Base-by-base conservation (phyloP, 2,329 filamentous ascomycete genomes). In the Arthrobotrys sinensis region DNA sequence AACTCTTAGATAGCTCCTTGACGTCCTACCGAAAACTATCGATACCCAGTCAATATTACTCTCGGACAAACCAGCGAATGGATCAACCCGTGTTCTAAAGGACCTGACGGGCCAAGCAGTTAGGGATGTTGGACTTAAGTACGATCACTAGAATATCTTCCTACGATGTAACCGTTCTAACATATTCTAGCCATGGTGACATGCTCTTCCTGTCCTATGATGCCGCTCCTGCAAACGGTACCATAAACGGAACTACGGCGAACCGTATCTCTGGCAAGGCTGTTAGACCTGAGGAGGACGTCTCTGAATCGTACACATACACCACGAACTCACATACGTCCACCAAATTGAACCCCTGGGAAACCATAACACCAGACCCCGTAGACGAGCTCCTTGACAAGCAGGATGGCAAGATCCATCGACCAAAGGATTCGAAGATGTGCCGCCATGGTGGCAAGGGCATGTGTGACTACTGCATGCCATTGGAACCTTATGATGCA, bases 391-490 rank as follows among this genome's bases (percentile, higher is more conserved):
- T 89, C 70, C 86, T 99, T 83, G 96, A 99, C 85, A 93, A 90
- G 85, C 88, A 91, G 81, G 91, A 96, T 87, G 96, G 96, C 81
- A 99, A 97, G 86, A 97, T 97, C 64, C 86, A 90, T 19, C 88
- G 94, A 79, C 89, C 89, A 79, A 88, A 88, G 75, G 93, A 97
- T 83, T 84, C 86, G 75, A 93, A 92, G 83, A 96, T 99, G 94
- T 99, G 96, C 86, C 91, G 93, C 79, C 96, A 99, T 84, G 95
- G 95, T 0, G 91, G 92, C 64, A 98, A 97, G 85, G 96, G 96
- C 84, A 99, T 99, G 96, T 99, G 96, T 85, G 96, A 99, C 85
- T 96, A 97, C 85, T 99, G 96, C 86, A 97, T 97, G 90, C 96
- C 96, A 0, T 86, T 98, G 63, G 96, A 99, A 83, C 96, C 96